These are phyloP conservation scores for Isatis lusitanica DNA, from an alignment of 441 rosid species.

Conservation along the genomic window DNA sequence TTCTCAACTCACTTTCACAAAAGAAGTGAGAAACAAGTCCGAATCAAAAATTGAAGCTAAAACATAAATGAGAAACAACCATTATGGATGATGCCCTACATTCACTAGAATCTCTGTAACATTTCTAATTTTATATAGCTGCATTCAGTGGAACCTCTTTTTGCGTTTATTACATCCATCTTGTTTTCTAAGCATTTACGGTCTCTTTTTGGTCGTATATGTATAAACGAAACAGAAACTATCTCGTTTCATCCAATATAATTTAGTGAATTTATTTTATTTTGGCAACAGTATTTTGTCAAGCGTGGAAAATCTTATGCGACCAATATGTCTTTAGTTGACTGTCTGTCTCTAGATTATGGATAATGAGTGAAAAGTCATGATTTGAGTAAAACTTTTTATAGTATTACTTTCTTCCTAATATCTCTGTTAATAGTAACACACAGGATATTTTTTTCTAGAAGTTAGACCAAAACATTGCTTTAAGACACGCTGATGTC, in stretches of 20 bases:
- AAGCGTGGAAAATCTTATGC: not conserved
- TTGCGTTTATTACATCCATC: not conserved
- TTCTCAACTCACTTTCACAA: not conserved
- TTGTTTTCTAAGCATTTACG: not conserved
- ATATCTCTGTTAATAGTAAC: not conserved
- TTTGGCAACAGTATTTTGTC: not conserved
- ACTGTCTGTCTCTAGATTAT: not conserved
- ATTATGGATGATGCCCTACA: not conserved
- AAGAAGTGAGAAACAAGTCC: not conserved
- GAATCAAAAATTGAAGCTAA: not conserved
- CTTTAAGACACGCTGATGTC: slow-evolving; percentile 24
- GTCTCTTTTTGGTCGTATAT: not conserved
- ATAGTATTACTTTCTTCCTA: not conserved
- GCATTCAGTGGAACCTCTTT: not conserved
- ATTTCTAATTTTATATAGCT: not conserved
- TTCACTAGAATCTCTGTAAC: not conserved
- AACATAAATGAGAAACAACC: not conserved
- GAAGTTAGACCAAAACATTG: slow-evolving; percentile 16
- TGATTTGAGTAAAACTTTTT: not conserved
- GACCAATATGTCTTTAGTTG: not conserved
- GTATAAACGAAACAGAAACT: not conserved
- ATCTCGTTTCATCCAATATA: not conserved
- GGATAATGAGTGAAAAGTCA: not conserved
- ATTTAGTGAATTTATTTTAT: not conserved
- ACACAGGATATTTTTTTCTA: not conserved